Evolutionary conservation across 805 yeast species (phyloP).

Genomic region (Candida argentea): DNA sequence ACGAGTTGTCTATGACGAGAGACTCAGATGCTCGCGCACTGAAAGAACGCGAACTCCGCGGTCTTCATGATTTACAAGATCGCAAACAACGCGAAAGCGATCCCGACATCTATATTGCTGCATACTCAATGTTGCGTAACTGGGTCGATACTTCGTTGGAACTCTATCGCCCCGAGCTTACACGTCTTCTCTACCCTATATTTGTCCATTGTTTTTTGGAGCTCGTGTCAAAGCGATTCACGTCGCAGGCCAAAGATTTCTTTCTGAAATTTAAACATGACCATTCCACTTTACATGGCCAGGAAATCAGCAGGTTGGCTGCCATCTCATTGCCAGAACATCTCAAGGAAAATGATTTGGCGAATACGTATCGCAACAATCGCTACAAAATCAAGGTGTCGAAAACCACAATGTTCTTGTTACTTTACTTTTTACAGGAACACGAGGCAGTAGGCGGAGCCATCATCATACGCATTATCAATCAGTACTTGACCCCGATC

Average conservation of each 20-base stretch:
- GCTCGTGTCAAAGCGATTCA: conserved; percentile 54
- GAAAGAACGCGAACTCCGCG: conserved; percentile 30
- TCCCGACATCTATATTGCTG: conserved; percentile 68
- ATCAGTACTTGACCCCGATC: conserved; percentile 62
- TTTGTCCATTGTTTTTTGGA: conserved; percentile 84
- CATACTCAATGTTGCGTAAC: conserved; percentile 66
- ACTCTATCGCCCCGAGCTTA: conserved; percentile 80
- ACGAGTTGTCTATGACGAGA: conserved; percentile 28
- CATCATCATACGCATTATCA: conserved; percentile 72
- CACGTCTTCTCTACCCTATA: conserved; percentile 80
- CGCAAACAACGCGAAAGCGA: conserved; percentile 38
- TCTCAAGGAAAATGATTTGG: conserved; percentile 70
- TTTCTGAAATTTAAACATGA: conserved; percentile 67
- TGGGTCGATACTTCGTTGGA: conserved; percentile 93
- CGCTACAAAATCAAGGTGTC: conserved; percentile 71
- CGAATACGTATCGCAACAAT: conserved; percentile 61
- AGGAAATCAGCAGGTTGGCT: conserved; percentile 61
- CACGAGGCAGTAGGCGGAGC: conserved; percentile 91
- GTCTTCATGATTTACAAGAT: conserved; percentile 32
- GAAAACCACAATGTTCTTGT: conserved; percentile 72
- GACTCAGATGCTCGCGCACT: conserved; percentile 27
- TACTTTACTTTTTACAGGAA: conserved; percentile 81
- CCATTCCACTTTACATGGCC: conserved; percentile 65
- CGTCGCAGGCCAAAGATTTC: conserved; percentile 58
- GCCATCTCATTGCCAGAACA: conserved; percentile 76